Evolutionary conservation across 106 monocot genomes (phyloP).

Genomic region (Hemerocallis citrina): DNA sequence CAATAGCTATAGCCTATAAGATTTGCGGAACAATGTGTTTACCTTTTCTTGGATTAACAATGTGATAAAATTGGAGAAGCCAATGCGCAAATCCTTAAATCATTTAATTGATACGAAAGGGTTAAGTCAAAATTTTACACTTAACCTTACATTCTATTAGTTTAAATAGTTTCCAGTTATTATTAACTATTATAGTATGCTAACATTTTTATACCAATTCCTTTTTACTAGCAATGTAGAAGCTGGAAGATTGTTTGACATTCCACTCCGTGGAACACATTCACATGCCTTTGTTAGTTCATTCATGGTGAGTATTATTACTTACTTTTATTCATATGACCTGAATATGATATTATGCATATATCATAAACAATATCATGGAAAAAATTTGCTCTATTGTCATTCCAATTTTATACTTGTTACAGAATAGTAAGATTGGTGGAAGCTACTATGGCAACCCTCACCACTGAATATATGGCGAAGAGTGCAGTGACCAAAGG

Average conservation of each 20-base stretch:
- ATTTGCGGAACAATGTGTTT: too few relatives aligned
- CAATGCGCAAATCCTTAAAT: too few relatives aligned
- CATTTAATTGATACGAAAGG: too few relatives aligned
- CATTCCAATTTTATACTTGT: neutral
- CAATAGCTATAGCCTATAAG: too few relatives aligned
- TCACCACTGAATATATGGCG: too few relatives aligned
- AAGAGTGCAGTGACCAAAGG: too few relatives aligned
- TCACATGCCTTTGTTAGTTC: slow-evolving; percentile 98
- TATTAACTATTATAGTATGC: slow-evolving; percentile 5
- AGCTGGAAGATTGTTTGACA: slow-evolving; percentile 83
- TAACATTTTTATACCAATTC: neutral
- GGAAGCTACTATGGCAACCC: too few relatives aligned
- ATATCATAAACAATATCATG: neutral
- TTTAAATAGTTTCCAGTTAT: neutral
- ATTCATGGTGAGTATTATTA: slow-evolving; percentile 49
- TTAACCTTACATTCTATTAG: too few relatives aligned
- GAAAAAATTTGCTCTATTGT: neutral
- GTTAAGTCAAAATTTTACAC: too few relatives aligned
- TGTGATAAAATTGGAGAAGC: too few relatives aligned
- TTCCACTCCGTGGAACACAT: slow-evolving; percentile 91
- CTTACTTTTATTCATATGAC: neutral
- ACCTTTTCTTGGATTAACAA: too few relatives aligned
- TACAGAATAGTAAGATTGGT: too few relatives aligned
- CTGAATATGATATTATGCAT: neutral
- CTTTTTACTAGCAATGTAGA: slow-evolving; percentile 63